These are phyloP conservation scores for Cystobasidium tubakii DNA, from an alignment of 768 basidiomycete species.

Conservation along the genomic window DNA sequence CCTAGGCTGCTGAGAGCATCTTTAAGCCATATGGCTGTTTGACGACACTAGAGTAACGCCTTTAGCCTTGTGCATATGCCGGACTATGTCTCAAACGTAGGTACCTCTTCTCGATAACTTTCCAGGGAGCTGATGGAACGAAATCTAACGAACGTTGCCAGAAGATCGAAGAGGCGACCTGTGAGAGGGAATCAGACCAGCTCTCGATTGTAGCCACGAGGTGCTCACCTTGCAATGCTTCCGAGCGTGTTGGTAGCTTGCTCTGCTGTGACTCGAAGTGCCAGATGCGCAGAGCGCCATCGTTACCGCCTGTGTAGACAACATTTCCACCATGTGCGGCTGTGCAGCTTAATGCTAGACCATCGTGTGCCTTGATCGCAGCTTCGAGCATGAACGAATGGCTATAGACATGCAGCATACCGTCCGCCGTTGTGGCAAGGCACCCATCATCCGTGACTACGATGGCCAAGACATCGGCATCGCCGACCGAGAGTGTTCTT, in stretches of 20 bases:
- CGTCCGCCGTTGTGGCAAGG: conserved; percentile 27
- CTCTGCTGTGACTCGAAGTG: not conserved
- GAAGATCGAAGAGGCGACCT: conserved; percentile 42
- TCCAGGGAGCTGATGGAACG: conserved; percentile 72
- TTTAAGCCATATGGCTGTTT: conserved; percentile 86
- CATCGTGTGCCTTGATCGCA: conserved; percentile 72
- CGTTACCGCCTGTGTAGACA: conserved; percentile 75
- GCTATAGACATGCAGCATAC: conserved; percentile 63
- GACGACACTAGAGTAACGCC: conserved; percentile 80
- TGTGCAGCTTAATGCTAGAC: conserved; percentile 79
- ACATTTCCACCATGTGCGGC: conserved; percentile 50
- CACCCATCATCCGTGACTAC: not conserved
- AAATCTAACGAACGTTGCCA: conserved; percentile 67
- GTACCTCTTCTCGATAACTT: conserved; percentile 60
- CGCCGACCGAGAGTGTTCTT: conserved; percentile 73
- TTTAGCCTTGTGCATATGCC: no score
- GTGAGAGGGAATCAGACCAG: no score
- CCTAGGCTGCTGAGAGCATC: conserved; percentile 83
- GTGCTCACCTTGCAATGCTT: conserved; percentile 12
- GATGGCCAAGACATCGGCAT: not conserved
- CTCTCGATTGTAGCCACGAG: no score
- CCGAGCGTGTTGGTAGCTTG: not conserved
- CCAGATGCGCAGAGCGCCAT: conserved; percentile 47
- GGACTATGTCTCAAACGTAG: no score
- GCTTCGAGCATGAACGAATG: conserved; percentile 78